phyloP scores from a whole-genome alignment of 495 filamentous ascomycete genomes.

The Thozetella sp. region DNA sequence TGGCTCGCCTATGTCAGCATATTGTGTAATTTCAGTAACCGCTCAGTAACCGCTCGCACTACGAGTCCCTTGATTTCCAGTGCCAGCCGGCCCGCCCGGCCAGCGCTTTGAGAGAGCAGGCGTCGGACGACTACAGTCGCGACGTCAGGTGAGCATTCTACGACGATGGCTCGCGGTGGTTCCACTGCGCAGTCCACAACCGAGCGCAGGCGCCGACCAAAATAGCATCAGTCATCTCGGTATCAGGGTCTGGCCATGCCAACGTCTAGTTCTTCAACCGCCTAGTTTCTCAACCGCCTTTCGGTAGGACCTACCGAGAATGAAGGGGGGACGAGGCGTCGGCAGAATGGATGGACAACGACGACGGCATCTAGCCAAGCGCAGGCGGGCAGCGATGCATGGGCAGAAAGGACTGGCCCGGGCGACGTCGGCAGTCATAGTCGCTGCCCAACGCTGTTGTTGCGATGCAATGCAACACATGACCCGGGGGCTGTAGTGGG shows the following conservation, averaged over 20 bases:
- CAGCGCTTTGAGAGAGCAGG: background rate
- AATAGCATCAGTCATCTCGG: background rate
- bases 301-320: no score
- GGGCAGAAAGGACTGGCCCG: background rate
- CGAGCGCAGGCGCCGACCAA: background rate
- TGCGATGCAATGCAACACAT: slow-evolving; percentile 1
- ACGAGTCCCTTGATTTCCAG: background rate
- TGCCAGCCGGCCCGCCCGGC: background rate
- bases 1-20: slow-evolving; percentile 13
- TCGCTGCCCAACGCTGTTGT: background rate
- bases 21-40: slow-evolving; percentile 31
- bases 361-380: background rate
- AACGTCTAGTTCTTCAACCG: background rate
- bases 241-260: background rate
- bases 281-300: no score
- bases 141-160: background rate
- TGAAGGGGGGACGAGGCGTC: background rate
- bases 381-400: slow-evolving; percentile 2
- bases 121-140: background rate
- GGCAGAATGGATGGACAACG: background rate
- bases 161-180: background rate
- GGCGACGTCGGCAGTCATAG: background rate
- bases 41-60: slow-evolving; percentile 23
- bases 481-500: background rate
- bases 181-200: background rate